Conservation (phyloP, 208 protist species). For the Crithidia thermophila region DNA sequence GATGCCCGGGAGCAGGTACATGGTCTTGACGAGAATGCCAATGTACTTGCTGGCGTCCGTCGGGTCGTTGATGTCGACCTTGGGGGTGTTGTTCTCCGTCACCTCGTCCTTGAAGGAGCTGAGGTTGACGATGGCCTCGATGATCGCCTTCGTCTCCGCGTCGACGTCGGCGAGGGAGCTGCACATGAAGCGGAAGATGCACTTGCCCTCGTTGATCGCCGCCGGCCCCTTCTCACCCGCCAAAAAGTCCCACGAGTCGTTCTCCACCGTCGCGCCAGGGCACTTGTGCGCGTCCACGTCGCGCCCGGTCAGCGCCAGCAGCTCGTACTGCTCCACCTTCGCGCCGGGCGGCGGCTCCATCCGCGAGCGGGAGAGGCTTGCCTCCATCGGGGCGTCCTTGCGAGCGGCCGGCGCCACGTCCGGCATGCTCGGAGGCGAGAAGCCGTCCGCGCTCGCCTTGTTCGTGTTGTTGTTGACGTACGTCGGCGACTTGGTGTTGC, state of each 20-base stretch:
- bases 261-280: constrained; percentile 45
- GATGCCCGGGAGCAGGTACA: constrained; percentile 88
- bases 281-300: constrained; percentile 44
- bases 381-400: constrained; percentile 11
- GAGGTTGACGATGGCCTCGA: constrained; percentile 77
- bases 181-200: constrained; percentile 84
- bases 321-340: constrained; percentile 78
- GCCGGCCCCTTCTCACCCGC: constrained; percentile 32
- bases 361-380: constrained; percentile 20
- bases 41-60: constrained; percentile 72
- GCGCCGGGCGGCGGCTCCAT: constrained; percentile 21
- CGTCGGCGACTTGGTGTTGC: background rate
- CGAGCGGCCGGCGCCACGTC: background rate
- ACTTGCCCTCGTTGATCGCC: constrained; percentile 68
- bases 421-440: constrained; percentile 19
- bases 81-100: constrained; percentile 79
- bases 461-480: background rate
- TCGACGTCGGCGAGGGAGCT: constrained; percentile 39
- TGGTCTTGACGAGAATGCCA: constrained; percentile 81
- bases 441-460: constrained; percentile 1
- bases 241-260: constrained; percentile 85
- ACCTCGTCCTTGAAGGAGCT: constrained; percentile 73
- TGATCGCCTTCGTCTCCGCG: constrained; percentile 52
- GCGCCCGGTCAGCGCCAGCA: constrained; percentile 68
- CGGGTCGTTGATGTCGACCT: constrained; percentile 61